These are phyloP conservation scores for Euphorbia pulcherrima DNA, from an alignment of 345 rosid genomes.

Conservation along the genomic window DNA sequence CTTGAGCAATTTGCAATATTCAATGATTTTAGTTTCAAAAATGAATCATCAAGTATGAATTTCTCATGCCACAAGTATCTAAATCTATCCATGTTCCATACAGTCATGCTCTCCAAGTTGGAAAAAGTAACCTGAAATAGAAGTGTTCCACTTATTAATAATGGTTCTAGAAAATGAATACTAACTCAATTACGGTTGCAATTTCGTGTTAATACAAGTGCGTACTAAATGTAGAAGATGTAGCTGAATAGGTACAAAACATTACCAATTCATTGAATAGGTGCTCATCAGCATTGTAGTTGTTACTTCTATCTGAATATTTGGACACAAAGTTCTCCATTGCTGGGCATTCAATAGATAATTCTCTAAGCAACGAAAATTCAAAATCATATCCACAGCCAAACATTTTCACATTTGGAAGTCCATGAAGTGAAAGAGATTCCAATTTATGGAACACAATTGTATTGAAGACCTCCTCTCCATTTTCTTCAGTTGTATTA, in stretches of 20 bases:
- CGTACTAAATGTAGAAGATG: neutral
- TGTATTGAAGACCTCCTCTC: neutral
- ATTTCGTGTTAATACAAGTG: no score
- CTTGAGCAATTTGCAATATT: neutral
- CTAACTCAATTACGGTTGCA: no score
- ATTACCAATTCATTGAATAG: neutral
- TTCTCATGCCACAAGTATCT: neutral
- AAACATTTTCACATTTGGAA: neutral
- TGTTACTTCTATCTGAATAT: neutral
- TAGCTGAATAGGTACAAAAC: neutral
- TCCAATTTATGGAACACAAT: slow-evolving; percentile 10
- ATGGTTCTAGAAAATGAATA: neutral
- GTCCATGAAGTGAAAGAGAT: neutral
- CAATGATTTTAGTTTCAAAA: neutral
- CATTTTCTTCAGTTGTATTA: neutral
- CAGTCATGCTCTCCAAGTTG: neutral
- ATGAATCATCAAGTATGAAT: neutral
- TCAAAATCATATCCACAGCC: neutral
- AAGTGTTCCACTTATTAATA: neutral
- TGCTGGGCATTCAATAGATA: neutral
- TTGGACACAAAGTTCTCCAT: neutral
- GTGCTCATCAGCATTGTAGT: neutral
- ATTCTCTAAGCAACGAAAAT: neutral
- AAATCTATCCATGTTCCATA: neutral
- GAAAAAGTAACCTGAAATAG: neutral